These are phyloP conservation scores for Metschnikowia colocasiae DNA, from an alignment of 805 yeast genomes.

Conservation along the genomic window DNA sequence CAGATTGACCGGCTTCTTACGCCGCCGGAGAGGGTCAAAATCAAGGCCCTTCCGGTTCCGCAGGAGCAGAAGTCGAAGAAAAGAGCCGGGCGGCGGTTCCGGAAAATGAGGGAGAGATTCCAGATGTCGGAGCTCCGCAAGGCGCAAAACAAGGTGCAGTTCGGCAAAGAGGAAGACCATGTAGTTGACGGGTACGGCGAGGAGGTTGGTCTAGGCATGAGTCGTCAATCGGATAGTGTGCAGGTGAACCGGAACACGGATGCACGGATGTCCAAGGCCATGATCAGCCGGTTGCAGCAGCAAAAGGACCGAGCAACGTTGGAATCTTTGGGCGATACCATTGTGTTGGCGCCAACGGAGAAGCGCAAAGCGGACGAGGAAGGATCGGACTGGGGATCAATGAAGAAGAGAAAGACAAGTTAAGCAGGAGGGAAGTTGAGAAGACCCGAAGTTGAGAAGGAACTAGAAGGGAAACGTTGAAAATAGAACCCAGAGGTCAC, in stretches of 20 bases:
- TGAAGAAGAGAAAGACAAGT: not conserved
- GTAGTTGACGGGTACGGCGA: slow-evolving; percentile 66
- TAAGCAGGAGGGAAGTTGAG: too few relatives aligned
- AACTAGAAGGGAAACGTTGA: too few relatives aligned
- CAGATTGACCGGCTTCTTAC: slow-evolving; percentile 69
- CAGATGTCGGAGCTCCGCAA: slow-evolving; percentile 76
- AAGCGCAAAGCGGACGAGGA: slow-evolving; percentile 1
- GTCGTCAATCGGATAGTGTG: slow-evolving; percentile 32
- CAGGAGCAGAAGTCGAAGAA: slow-evolving; percentile 72
- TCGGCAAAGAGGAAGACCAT: slow-evolving; percentile 70
- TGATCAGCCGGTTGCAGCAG: slow-evolving; percentile 47
- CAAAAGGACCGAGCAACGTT: slow-evolving; percentile 14
- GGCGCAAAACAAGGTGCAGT: slow-evolving; percentile 80
- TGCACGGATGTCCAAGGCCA: slow-evolving; percentile 59
- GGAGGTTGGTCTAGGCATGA: slow-evolving; percentile 81
- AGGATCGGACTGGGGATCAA: not conserved
- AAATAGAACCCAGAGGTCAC: too few relatives aligned
- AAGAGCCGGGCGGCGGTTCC: slow-evolving; percentile 78
- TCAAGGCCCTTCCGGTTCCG: slow-evolving; percentile 70
- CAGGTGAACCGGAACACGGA: slow-evolving; percentile 44
- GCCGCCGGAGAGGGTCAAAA: slow-evolving; percentile 66
- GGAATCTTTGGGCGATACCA: slow-evolving; percentile 9
- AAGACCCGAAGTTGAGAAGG: too few relatives aligned
- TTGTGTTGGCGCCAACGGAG: slow-evolving; percentile 9
- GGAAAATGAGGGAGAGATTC: slow-evolving; percentile 78